Evolutionary conservation across 768 basidiomycete species (phyloP), one percentile per base, ranked within the genome.

Genomic region (Rhizopogon roseolus): DNA sequence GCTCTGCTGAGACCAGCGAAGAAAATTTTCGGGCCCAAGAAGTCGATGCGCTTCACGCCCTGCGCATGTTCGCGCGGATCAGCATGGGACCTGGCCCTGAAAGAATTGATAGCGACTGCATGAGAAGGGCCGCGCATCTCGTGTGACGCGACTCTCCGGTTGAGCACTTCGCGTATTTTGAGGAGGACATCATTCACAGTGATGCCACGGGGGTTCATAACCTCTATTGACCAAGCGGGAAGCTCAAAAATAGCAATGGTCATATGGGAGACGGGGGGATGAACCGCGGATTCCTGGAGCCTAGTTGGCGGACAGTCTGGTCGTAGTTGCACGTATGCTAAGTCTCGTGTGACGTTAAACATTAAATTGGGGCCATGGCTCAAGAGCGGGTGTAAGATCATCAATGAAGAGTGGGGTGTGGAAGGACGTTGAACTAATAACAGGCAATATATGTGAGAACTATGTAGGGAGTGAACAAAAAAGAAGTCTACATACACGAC

Each of bases 1-100:
- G 67, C 59, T 43, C 52, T 55, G 8, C 59, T 56, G n/a, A 74
- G 43, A 3, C 73, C 73, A 2, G 53, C 60, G 37, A 73, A 74
- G 32, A 51, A 54, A 42, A 63, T 58, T 19, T 64, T 61, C 1
- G 57, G 62, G 32, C 71, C 69, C 53, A 74, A 62, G 58, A 72
- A 71, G 58, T 74, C 73, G 34, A 74, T 65, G 62, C 71, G 58
- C 63, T 72, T 74, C 28, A 75, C 57, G 13, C 73, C 73, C 62
- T 74, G 73, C 60, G 58, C 57, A 62, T 57, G 65, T 63, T 74
- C 72, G 62, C 60, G 58, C 59, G 65, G 65, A 54, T 69, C 69
- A 59, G 65, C 53, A 50, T 27, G 43, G 10, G 63, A 61, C 57
- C 67, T 54, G 43, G 57, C 63, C 57, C 69, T 58, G 60, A 64